Base-by-base conservation (phyloP, 2,329 filamentous ascomycete genomes). In the Aspergillus ustus region DNA sequence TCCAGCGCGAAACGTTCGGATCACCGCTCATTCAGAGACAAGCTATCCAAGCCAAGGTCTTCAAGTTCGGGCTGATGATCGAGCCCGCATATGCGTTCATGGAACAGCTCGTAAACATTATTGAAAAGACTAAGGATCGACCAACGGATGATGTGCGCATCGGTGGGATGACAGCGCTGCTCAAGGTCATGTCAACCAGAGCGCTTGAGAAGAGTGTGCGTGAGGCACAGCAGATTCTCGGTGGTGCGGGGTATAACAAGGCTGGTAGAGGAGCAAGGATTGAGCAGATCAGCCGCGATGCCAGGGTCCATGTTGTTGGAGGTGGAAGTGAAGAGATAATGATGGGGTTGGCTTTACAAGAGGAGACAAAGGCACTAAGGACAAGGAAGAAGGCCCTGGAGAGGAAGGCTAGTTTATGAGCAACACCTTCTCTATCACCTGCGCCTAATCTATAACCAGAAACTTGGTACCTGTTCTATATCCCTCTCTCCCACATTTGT, bases 1-100 rank as follows among this genome's bases (percentile, higher is more conserved):
- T 89, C 63, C 87, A 87, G 72, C 82, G 88, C 20, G 86, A 89
- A 71, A 88, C 87, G 0, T 89, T 89, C 67, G 86, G 86, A 20
- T 82, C 82, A 46, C 82, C 84, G 0, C 76, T 89, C 4, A 83
- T 88, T 56, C 73, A 82, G 13, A 84, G 84, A 68, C 84, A 87
- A 54, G 83, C 86, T 45, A 88, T 89, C 57, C 80, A 83, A 19
- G 78, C 82, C 20, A 89, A 89, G 69, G 79, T 89, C 15, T 81
- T 84, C n/a, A 85, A 82, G 40, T 80, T 88, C 54, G 85, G 84
- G 0, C 78, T 84, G 11, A 80, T 84, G 65, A 82, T 89, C n/a
- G 87, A 89, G 65, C 83, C 84, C 0, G 84, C 86, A 50, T 86
- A 84, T 73, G 84, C 86, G 0, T 88, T 86, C 76, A 72, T 89